A percentile compares a stretch with the other conserved stretches of the same genome.
Conservation (phyloP, 345 rosid species). For the Populus davidiana region DNA sequence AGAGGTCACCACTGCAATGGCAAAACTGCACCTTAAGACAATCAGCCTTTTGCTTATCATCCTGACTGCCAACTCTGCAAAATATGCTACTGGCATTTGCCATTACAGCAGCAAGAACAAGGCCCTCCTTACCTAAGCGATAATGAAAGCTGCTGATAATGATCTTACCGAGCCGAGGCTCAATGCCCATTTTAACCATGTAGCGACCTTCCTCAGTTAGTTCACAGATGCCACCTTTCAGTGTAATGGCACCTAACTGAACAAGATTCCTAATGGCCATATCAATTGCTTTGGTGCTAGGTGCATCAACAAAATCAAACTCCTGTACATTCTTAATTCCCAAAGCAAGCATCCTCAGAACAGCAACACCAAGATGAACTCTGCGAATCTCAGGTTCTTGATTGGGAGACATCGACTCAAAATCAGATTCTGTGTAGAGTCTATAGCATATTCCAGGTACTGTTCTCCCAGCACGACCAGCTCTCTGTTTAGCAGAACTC, state of each 20-base stretch:
- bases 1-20: slow-evolving; percentile 72
- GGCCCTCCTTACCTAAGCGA: slow-evolving; percentile 71
- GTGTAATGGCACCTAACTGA: slow-evolving; percentile 67
- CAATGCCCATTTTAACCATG: slow-evolving; percentile 83
- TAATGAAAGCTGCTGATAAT: slow-evolving; percentile 51
- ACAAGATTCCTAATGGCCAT: slow-evolving; percentile 70
- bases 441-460: slow-evolving; percentile 88
- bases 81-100: slow-evolving; percentile 85
- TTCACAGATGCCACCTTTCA: slow-evolving; percentile 38
- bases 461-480: slow-evolving; percentile 98
- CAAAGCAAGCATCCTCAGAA: slow-evolving; percentile 76
- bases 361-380: slow-evolving; percentile 90
- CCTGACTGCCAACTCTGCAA: slow-evolving; percentile 74
- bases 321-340: slow-evolving; percentile 51
- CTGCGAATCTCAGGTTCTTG: slow-evolving; percentile 86
- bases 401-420: slow-evolving; percentile 51
- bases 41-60: slow-evolving; percentile 71
- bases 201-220: slow-evolving; percentile 59
- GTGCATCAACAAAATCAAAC: slow-evolving; percentile 91
- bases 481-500: slow-evolving; percentile 85
- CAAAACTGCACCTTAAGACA: slow-evolving; percentile 80
- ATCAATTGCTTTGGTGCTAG: slow-evolving; percentile 60
- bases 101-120: slow-evolving; percentile 88
- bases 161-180: slow-evolving; percentile 85
- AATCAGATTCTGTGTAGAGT: slow-evolving; percentile 55